Base-by-base conservation (phyloP, 2,329 filamentous ascomycete genomes). In the Periconia sp. region DNA sequence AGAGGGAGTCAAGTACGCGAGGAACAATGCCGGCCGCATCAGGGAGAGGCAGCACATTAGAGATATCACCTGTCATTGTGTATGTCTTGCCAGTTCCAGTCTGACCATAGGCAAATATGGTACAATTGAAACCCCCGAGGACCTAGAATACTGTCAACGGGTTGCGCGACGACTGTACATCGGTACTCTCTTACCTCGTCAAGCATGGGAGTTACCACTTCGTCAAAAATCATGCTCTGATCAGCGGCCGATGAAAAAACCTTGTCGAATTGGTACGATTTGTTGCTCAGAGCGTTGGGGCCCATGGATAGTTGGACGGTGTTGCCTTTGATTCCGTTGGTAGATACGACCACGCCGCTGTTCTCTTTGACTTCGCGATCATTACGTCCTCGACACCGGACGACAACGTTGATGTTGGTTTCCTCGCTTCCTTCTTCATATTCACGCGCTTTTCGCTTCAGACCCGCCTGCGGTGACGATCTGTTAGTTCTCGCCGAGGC, bases 61-160 rank as follows among this genome's bases (percentile, higher is more conserved):
- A 90, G 85, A 99, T 97, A 73, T 99, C 93, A 51, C 94, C 94
- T 0, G 93, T 96, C 94, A 99, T 99, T 20, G 94, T 99, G 75
- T 99, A 99, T 14, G 94, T 99, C 75, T 99, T 99, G 64, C 94
- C 94, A 0, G 94, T 99, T 43, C 94, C 94, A 0, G 94, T 99
- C 74, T 99, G 94, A 23, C 94, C 94, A 72, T 99, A 99, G 33
- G 94, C 94, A 66, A 99, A 99, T 55, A 99, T 96, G 6, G 94
- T 99, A 77, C 94, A 99, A 74, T 99, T 99, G 77, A 91, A 97
- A 49, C 94, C 94, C 20, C 87, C 84, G 41, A 99, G 83, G 82
- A 97, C 96, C 91, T 62, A 0, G 9, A 11, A 5, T 6, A 7
- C 20, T 5, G 15, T 37, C 33, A 37, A 37, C 3, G 23, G 23